These are phyloP conservation scores for Xerocomellus chrysenteron DNA, from an alignment of 768 basidiomycete species.

Conservation along the genomic window DNA sequence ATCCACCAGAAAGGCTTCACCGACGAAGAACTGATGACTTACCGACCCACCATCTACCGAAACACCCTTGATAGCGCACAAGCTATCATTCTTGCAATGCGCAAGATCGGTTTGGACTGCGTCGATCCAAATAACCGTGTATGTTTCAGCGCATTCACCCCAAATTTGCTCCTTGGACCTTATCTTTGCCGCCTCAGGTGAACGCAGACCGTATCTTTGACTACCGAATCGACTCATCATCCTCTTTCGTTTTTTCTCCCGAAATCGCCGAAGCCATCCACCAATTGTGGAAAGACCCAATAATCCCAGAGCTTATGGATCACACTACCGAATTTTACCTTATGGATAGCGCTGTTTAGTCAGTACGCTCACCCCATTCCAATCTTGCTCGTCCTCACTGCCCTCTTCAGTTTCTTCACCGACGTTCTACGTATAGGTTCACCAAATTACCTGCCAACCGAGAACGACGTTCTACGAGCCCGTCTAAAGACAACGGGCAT, in stretches of 20 bases:
- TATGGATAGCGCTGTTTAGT: constrained; percentile 95
- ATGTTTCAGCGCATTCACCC: neutral
- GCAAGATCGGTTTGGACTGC: constrained; percentile 82
- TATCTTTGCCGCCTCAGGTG: constrained; percentile 27
- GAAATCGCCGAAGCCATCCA: constrained; percentile 70
- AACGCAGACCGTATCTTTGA: constrained; percentile 64
- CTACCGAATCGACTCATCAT: constrained; percentile 45
- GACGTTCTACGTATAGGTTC: constrained; percentile 82
- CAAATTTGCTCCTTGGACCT: neutral
- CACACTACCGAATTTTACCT: constrained; percentile 81
- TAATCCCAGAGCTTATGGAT: constrained; percentile 51
- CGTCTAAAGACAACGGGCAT: constrained; percentile 89
- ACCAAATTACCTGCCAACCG: constrained; percentile 79
- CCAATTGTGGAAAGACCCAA: constrained; percentile 68
- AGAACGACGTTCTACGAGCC: constrained; percentile 85
- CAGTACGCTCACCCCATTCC: constrained; percentile 30
- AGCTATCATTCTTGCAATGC: constrained; percentile 80
- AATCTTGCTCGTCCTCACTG: neutral
- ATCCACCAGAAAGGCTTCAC: constrained; percentile 93
- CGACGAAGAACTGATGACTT: constrained; percentile 70
- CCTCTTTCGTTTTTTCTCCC: constrained; percentile 49
- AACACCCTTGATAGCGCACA: constrained; percentile 90
- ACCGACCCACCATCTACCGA: constrained; percentile 75
- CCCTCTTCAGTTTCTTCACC: constrained; percentile 68
- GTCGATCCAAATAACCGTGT: constrained; percentile 61